Evolutionary conservation across 2,329 filamentous ascomycete species (phyloP).

Genomic region (Epicoccum sorghinum): DNA sequence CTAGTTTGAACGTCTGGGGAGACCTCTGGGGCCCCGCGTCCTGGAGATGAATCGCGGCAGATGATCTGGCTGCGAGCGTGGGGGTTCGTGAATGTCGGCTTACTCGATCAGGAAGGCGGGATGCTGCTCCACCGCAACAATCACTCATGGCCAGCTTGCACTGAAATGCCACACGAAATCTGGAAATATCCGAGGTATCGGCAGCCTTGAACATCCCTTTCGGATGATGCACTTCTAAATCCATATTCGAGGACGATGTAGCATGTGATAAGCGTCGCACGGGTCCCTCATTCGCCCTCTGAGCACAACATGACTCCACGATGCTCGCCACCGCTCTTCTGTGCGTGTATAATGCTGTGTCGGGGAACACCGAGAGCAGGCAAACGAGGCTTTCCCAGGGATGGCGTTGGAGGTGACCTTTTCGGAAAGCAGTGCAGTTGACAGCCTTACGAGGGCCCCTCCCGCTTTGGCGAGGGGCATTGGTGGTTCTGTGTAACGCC

Average conservation of each 20-base stretch:
- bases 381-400: slow-evolving; percentile 7
- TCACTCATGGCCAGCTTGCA: neutral
- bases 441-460: neutral
- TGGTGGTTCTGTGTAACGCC: slow-evolving; percentile 1
- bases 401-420: neutral
- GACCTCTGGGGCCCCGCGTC: slow-evolving; percentile 14
- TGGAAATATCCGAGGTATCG: too few species aligned
- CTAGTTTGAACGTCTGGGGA: slow-evolving; percentile 6
- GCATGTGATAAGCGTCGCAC: neutral
- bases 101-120: slow-evolving; percentile 4
- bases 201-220: too few species aligned
- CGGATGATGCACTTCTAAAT: too few species aligned
- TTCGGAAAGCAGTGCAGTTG: neutral
- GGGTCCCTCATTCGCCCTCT: slow-evolving; percentile 1
- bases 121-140: neutral
- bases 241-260: too few species aligned
- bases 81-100: slow-evolving; percentile 1
- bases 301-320: neutral
- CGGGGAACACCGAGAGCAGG: neutral
- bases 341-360: neutral
- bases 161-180: too few species aligned
- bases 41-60: slow-evolving; percentile 3
- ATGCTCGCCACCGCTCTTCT: neutral
- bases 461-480: neutral
- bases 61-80: neutral